Evolutionary conservation across 139 green algal genomes (phyloP).

Genomic region (Micractinium sp.): DNA sequence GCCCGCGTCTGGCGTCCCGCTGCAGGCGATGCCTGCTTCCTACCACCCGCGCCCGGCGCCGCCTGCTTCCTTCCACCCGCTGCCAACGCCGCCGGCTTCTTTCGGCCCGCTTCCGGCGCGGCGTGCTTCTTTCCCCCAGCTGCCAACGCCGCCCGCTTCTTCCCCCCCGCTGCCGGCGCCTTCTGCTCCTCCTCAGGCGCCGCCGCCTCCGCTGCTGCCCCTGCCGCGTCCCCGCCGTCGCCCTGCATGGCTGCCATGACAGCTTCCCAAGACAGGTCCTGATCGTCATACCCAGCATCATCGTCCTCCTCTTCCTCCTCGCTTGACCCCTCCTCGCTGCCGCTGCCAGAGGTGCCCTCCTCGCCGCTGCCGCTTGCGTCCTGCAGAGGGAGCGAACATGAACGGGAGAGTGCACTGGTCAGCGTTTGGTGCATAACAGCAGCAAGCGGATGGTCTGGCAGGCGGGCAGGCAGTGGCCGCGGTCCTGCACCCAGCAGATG

Average conservation of each 20-base stretch:
- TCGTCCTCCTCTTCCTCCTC: slow-evolving; percentile 38
- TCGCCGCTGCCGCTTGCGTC: slow-evolving; percentile 45
- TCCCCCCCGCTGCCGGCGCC: background rate
- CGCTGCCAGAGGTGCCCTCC: slow-evolving; percentile 39
- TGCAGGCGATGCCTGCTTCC: background rate
- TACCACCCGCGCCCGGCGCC: background rate
- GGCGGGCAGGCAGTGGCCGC: background rate
- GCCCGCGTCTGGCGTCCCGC: background rate
- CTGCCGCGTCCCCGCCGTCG: background rate
- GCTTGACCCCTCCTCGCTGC: slow-evolving; percentile 35
- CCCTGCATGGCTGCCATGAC: slow-evolving; percentile 77
- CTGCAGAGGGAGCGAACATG: background rate
- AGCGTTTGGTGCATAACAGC: background rate
- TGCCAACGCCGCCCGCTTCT: background rate
- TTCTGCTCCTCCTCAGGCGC: background rate
- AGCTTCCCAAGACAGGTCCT: slow-evolving; percentile 88
- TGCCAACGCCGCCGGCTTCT: background rate
- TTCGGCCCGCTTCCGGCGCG: background rate
- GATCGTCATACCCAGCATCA: slow-evolving; percentile 79
- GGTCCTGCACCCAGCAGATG: background rate
- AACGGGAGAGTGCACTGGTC: no score
- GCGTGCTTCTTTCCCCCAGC: background rate
- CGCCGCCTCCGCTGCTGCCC: slow-evolving; percentile 10
- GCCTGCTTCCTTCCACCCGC: background rate
- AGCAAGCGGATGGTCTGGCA: background rate